A percentile compares a stretch with the other conserved stretches of the same genome.
Evolutionary conservation across 768 basidiomycete species (phyloP).

Genomic region (Auriscalpium orientale): DNA sequence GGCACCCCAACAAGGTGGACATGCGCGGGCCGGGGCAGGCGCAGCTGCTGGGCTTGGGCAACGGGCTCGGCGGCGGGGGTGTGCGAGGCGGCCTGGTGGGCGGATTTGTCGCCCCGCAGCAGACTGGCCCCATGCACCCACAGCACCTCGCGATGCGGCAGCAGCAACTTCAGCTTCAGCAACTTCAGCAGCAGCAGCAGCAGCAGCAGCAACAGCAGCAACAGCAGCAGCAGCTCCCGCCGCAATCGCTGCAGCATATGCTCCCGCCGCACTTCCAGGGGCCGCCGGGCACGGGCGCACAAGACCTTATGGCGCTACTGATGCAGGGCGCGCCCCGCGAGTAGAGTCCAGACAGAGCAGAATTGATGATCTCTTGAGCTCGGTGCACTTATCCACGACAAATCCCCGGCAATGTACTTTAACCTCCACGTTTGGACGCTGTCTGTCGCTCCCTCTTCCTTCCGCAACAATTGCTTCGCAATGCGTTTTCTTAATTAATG

Average conservation of each 20-base stretch:
- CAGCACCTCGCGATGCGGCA: conserved; percentile 43
- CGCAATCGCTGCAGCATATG: conserved; percentile 45
- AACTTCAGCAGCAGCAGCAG: conserved; percentile 28
- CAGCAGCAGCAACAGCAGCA: conserved; percentile 29
- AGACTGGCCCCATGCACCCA: conserved; percentile 29
- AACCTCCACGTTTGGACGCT: neutral
- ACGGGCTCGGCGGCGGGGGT: conserved; percentile 39
- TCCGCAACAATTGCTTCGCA: too few species aligned
- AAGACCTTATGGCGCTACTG: conserved; percentile 78
- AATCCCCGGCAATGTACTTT: neutral
- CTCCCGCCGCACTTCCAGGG: conserved; percentile 53
- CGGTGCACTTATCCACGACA: too few species aligned
- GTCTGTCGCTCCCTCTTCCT: neutral
- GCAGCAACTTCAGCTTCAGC: conserved; percentile 23
- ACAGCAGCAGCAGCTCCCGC: conserved; percentile 39
- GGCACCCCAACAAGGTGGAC: conserved; percentile 49
- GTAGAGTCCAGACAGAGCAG: conserved; percentile 35
- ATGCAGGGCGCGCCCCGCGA: conserved; percentile 68
- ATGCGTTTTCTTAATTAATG: too few species aligned
- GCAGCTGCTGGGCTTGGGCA: conserved; percentile 37
- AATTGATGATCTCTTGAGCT: neutral
- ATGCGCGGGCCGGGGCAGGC: conserved; percentile 42
- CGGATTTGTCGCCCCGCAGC: conserved; percentile 40
- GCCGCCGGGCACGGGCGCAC: conserved; percentile 39
- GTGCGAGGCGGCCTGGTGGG: conserved; percentile 36